A percentile compares a stretch with the other conserved stretches of the same genome.
phyloP scores from a whole-genome alignment of 129 eudicot species.

The Centrapalus pauciflorus region DNA sequence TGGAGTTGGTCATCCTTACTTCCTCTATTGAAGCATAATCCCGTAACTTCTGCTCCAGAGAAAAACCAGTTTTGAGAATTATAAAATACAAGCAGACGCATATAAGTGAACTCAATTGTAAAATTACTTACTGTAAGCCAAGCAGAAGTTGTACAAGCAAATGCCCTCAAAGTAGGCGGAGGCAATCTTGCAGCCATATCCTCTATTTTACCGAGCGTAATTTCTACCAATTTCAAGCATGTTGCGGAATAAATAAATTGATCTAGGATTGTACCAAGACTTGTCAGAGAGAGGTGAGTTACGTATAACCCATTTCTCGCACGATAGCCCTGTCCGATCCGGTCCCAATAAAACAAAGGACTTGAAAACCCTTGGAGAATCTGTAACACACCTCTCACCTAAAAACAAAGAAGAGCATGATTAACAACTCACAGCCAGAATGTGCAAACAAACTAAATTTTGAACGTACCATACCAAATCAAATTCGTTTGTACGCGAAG shows the following conservation, averaged over 20 bases:
- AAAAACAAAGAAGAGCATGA: not conserved
- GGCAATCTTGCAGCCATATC: constrained; percentile 24
- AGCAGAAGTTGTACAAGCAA: constrained; percentile 51
- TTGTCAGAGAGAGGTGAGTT: constrained; percentile 62
- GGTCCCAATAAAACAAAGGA: constrained; percentile 59
- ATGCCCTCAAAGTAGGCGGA: constrained; percentile 76
- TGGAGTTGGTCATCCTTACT: constrained; percentile 35
- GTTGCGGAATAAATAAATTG: constrained; percentile 70
- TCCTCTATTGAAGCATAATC: constrained; percentile 73
- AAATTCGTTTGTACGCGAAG: constrained; percentile 55
- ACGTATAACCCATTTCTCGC: constrained; percentile 57
- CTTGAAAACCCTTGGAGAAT: constrained; percentile 81
- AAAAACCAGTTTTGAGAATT: not conserved
- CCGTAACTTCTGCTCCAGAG: constrained; percentile 55
- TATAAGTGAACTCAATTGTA: not conserved
- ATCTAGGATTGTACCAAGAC: constrained; percentile 59
- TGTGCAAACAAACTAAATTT: not conserved
- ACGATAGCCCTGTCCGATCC: constrained; percentile 31
- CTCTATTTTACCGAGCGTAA: constrained; percentile 30
- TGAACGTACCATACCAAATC: constrained; percentile 47
- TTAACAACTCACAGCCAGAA: not conserved
- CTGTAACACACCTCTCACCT: constrained; percentile 78
- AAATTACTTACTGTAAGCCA: constrained; percentile 59
- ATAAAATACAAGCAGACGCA: not conserved
- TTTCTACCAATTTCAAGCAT: constrained; percentile 66